phyloP scores from a whole-genome alignment of 2,329 filamentous ascomycete genomes.

The Fusarium sp. region DNA sequence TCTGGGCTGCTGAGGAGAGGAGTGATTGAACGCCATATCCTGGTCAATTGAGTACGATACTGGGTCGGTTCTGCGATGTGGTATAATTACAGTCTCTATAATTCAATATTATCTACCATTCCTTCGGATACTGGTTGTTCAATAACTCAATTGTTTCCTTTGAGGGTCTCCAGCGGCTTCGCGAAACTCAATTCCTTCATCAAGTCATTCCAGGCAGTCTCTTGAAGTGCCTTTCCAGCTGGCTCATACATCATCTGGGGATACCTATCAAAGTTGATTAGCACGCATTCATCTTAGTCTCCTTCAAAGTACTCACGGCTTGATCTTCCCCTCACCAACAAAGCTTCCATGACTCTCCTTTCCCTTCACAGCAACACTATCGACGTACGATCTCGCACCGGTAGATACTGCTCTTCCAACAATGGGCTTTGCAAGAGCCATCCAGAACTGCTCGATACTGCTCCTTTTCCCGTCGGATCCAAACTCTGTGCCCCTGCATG shows the following conservation, averaged over 20 bases:
- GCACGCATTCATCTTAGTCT: not conserved
- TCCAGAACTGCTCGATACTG: conserved; percentile 22
- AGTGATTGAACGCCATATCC: not conserved
- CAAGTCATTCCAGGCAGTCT: conserved; percentile 37
- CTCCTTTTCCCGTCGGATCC: conserved; percentile 45
- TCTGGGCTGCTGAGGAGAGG: not conserved
- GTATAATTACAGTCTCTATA: not conserved
- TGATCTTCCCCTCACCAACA: conserved; percentile 41
- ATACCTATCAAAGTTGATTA: conserved; percentile 23
- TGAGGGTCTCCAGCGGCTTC: conserved; percentile 20
- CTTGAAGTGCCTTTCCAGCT: conserved; percentile 27
- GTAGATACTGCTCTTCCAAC: conserved; percentile 24
- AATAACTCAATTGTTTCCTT: not conserved
- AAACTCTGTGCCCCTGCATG: conserved; percentile 57
- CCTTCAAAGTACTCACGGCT: conserved; percentile 33
- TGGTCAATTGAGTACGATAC: not conserved
- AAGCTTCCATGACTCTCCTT: conserved; percentile 41
- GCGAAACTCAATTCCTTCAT: conserved; percentile 38
- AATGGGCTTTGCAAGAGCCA: conserved; percentile 3
- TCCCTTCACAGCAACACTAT: conserved; percentile 37
- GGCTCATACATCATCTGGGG: conserved; percentile 37
- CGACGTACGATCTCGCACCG: conserved; percentile 39
- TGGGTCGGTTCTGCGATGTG: too few species aligned
- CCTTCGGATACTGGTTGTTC: too few species aligned
- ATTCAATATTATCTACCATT: not conserved